Percentiles rank a stretch among this genome's conserved stretches.
Conservation (phyloP, 495 filamentous ascomycete genomes). For the Cetradonia linearis region DNA sequence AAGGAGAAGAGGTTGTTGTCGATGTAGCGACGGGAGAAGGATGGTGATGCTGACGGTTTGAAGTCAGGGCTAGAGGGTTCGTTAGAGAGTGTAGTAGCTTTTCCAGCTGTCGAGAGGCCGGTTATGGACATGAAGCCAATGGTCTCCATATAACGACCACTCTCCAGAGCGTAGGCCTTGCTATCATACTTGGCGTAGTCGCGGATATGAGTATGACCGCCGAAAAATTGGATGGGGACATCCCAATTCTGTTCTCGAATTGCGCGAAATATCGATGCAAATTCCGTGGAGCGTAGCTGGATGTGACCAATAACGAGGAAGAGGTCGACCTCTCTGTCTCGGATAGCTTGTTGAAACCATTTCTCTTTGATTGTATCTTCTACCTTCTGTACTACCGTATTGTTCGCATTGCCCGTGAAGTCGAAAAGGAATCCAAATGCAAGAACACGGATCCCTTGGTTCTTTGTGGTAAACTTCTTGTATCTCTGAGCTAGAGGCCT, state of each 20-base stretch:
- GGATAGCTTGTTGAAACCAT: conserved; percentile 85
- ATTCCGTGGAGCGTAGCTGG: conserved; percentile 68
- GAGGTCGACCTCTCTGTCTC: conserved; percentile 68
- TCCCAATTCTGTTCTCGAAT: conserved; percentile 70
- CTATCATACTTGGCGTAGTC: conserved; percentile 75
- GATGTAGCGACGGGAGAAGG: conserved; percentile 75
- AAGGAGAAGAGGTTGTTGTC: conserved; percentile 89
- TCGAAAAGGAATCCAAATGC: conserved; percentile 93
- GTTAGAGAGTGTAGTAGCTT: conserved; percentile 5
- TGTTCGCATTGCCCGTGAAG: conserved; percentile 80
- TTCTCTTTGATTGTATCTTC: conserved; percentile 65
- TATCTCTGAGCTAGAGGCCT: conserved; percentile 73
- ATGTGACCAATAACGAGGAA: conserved; percentile 86
- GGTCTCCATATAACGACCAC: conserved; percentile 97
- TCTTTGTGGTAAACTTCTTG: conserved; percentile 80
- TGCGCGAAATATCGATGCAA: conserved; percentile 60
- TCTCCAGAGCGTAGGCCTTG: conserved; percentile 72
- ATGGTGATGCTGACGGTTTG: conserved; percentile 29
- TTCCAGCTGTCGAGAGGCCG: conserved; percentile 44
- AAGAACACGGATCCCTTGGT: conserved; percentile 69
- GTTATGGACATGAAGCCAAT: conserved; percentile 87
- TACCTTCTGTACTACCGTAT: conserved; percentile 73
- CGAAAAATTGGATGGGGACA: conserved; percentile 86
- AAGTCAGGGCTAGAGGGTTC: conserved; percentile 27
- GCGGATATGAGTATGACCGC: conserved; percentile 82